Percentiles rank a stretch among this genome's conserved stretches.
Conservation (phyloP, 306 rosid genomes). For the Trifolium dubium region DNA sequence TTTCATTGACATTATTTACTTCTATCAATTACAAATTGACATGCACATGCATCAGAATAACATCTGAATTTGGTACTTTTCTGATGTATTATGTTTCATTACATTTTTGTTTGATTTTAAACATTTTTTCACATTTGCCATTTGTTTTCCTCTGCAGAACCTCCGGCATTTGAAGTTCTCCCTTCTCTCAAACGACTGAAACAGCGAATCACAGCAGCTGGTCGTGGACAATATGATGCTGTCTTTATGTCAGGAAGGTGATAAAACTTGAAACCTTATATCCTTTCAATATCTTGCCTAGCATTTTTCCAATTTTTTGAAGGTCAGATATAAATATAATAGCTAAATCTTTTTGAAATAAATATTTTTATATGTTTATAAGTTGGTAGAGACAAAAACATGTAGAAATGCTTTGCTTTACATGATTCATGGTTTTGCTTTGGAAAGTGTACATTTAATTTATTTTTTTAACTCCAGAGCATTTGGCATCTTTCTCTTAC, state of each 20-base stretch:
- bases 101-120: constrained; percentile 18
- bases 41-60: constrained; percentile 23
- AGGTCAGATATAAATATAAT: constrained; percentile 2
- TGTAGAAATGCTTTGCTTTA: too few relatives aligned
- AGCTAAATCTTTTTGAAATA: constrained; percentile 17
- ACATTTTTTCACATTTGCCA: constrained; percentile 6
- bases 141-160: constrained; percentile 56
- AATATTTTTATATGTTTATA: too few relatives aligned
- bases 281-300: constrained; percentile 23
- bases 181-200: constrained; percentile 91
- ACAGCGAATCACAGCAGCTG: constrained; percentile 79
- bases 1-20: constrained; percentile 22
- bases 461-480: neutral
- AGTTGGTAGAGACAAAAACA: too few relatives aligned
- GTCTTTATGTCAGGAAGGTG: constrained; percentile 99
- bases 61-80: constrained; percentile 8
- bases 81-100: constrained; percentile 17
- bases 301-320: constrained; percentile 1
- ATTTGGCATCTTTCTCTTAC: constrained; percentile 14
- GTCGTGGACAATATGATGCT: constrained; percentile 85
- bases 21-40: constrained; percentile 32
- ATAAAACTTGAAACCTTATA: constrained; percentile 16
- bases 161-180: constrained; percentile 94
- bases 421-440: neutral
- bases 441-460: neutral